phyloP scores from a whole-genome alignment of 1,284 basidiomycete genomes.

The Leccinum pseudoinsigne region DNA sequence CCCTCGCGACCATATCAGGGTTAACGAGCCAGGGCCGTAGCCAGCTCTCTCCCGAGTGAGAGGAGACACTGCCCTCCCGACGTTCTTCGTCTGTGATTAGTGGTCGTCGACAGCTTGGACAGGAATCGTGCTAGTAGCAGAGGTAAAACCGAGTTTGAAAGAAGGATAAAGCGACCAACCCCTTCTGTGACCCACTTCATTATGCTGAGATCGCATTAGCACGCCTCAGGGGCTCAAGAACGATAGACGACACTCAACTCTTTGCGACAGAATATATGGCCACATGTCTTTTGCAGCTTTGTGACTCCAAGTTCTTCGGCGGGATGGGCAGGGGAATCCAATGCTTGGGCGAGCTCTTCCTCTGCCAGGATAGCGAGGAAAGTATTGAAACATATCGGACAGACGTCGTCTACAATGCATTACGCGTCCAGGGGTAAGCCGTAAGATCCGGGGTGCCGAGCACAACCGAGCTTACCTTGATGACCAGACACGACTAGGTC shows the following conservation, averaged over 20 bases:
- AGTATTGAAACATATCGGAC: slow-evolving; percentile 70
- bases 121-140: slow-evolving; percentile 52
- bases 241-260: slow-evolving; percentile 47
- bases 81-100: slow-evolving; percentile 34
- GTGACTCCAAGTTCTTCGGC: slow-evolving; percentile 69
- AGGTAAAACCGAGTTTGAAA: slow-evolving; percentile 12
- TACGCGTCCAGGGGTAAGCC: slow-evolving; percentile 1
- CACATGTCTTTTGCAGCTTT: slow-evolving; percentile 57
- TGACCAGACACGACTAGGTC: slow-evolving; percentile 40
- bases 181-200: slow-evolving; percentile 61
- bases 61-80: slow-evolving; percentile 7
- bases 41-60: slow-evolving; percentile 19
- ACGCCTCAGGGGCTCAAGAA: slow-evolving; percentile 8
- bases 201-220: slow-evolving; percentile 44
- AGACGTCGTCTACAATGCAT: slow-evolving; percentile 50
- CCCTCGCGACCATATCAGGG: slow-evolving; percentile 20
- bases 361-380: slow-evolving; percentile 66
- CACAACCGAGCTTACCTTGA: slow-evolving; percentile 30
- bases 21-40: slow-evolving; percentile 26
- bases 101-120: slow-evolving; percentile 58
- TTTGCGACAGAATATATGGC: slow-evolving; percentile 72
- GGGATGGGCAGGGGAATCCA: slow-evolving; percentile 74
- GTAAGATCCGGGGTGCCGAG: not conserved
- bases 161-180: slow-evolving; percentile 38
- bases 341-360: slow-evolving; percentile 65